Percentiles rank a stretch among this genome's conserved stretches.
Conservation (phyloP, 179 eudicot species). For the Heliamphora pulchella region DNA sequence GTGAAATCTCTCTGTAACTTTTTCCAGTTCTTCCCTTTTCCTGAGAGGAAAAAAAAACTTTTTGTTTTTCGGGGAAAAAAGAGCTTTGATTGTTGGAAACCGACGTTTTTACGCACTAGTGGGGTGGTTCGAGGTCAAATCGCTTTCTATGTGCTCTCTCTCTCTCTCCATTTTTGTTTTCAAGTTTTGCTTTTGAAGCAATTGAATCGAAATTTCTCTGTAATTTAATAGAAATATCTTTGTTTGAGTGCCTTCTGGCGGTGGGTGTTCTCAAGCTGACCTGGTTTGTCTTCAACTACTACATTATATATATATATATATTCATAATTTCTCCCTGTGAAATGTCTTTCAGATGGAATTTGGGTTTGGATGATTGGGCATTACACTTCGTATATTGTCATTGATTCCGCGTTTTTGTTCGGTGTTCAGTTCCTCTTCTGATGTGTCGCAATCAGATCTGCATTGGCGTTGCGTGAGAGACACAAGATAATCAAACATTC, state of each 20-base stretch:
- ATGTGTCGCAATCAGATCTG: conserved; percentile 24
- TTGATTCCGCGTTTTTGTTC: conserved; percentile 33
- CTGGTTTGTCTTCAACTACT: conserved; percentile 9
- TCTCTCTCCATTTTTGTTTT: too few relatives aligned
- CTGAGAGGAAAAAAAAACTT: too few relatives aligned
- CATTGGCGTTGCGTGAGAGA: conserved; percentile 10
- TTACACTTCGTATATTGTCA: conserved; percentile 35
- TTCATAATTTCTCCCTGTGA: neutral
- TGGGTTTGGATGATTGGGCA: conserved; percentile 16
- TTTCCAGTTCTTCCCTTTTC: neutral
- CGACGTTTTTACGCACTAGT: neutral
- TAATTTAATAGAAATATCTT: neutral
- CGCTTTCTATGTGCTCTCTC: neutral
- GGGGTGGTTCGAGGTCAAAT: neutral
- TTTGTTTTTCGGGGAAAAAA: neutral
- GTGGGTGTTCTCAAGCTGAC: conserved; percentile 16
- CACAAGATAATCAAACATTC: neutral
- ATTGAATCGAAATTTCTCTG: neutral
- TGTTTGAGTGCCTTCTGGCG: conserved; percentile 12
- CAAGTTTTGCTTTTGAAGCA: neutral
- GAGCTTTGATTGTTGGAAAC: neutral
- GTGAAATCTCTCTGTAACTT: neutral
- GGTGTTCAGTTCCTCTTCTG: conserved; percentile 18
- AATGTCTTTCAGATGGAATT: conserved; percentile 9
- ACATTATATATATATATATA: neutral